Base-by-base conservation (phyloP, 1,284 basidiomycete genomes). In the Naganishia sp. region DNA sequence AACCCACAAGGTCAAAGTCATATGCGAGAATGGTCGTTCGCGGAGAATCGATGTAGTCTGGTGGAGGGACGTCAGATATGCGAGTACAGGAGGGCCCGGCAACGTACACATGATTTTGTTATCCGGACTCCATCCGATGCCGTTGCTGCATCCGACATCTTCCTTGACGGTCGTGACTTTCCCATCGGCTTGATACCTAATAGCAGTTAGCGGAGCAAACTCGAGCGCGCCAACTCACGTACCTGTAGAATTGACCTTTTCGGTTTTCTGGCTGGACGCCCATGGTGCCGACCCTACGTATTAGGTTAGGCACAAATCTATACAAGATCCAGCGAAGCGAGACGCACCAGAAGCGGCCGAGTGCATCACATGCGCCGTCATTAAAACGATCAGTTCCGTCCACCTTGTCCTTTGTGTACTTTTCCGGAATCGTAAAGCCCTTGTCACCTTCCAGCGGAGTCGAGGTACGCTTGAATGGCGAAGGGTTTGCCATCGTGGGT, bases 31-130 rank as follows among this genome's bases (percentile, higher is more conserved):
- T 70, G 41, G 65, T 68, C 60, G 68, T 67, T n/a, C 69, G 60
- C 0, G 68, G 65, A 6, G 77, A 79, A 68, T 80, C 79, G 67
- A 79, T 73, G 69, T 77, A 79, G 71, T 79, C 77, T 77, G 67
- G 11, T 6, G 43, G 17, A 32, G 15, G 3, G 5, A 3, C 18
- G 39, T 42, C 41, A 28, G 41, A 41, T 7, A 17, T 62, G 7
- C 11, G 28, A 18, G 21, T 11, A 25, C 18, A 6, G n/a, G 5
- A 23, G 13, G 1, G 25, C 32, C 3, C 45, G 32, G 21, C 21
- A 0, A 74, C 76, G 61, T 32, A 79, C 77, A 79, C 75, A 79
- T 76, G 32, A 69, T 72, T 64, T 72, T 75, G 64, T 71, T 69
- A 58, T 78, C 76, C 0, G 73, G 73, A 6, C 75, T 73, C 72